These are phyloP conservation scores for Afroboletus lepidellus DNA, from an alignment of 1,284 basidiomycete species.

Conservation along the genomic window DNA sequence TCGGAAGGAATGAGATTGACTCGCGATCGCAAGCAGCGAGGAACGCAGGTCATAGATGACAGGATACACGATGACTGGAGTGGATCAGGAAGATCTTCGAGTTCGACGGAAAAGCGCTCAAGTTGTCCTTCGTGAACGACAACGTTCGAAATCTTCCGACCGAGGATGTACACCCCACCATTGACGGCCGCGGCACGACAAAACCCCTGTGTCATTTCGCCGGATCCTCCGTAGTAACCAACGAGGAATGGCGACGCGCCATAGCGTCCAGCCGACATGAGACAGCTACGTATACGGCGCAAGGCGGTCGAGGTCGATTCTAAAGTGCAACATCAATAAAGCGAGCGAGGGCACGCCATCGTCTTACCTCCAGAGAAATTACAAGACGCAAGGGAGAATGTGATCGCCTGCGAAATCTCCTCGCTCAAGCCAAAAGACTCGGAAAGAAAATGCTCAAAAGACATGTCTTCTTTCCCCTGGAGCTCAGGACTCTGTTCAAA, in stretches of 20 bases:
- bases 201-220: slow-evolving; percentile 92
- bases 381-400: slow-evolving; percentile 75
- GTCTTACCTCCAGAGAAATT: slow-evolving; percentile 48
- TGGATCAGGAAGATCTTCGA: slow-evolving; percentile 61
- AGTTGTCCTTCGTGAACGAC: slow-evolving; percentile 23
- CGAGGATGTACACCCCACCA: slow-evolving; percentile 84
- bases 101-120: slow-evolving; percentile 44
- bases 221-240: slow-evolving; percentile 91
- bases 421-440: slow-evolving; percentile 62
- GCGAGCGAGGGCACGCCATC: background rate
- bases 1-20: slow-evolving; percentile 6
- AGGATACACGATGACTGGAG: slow-evolving; percentile 48
- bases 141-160: slow-evolving; percentile 50
- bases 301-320: slow-evolving; percentile 68
- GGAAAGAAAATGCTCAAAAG: slow-evolving; percentile 63
- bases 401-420: slow-evolving; percentile 57
- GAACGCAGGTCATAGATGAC: slow-evolving; percentile 38
- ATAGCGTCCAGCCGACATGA: slow-evolving; percentile 83
- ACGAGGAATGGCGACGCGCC: slow-evolving; percentile 90
- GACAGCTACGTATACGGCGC: slow-evolving; percentile 65
- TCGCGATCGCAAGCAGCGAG: slow-evolving; percentile 28
- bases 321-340: slow-evolving; percentile 29
- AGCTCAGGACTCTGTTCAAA: slow-evolving; percentile 67
- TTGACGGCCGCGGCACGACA: slow-evolving; percentile 86
- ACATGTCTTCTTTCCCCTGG: slow-evolving; percentile 51